These are phyloP conservation scores for Fusarium sp. DNA, from an alignment of 2,329 filamentous ascomycete species.

Conservation along the genomic window DNA sequence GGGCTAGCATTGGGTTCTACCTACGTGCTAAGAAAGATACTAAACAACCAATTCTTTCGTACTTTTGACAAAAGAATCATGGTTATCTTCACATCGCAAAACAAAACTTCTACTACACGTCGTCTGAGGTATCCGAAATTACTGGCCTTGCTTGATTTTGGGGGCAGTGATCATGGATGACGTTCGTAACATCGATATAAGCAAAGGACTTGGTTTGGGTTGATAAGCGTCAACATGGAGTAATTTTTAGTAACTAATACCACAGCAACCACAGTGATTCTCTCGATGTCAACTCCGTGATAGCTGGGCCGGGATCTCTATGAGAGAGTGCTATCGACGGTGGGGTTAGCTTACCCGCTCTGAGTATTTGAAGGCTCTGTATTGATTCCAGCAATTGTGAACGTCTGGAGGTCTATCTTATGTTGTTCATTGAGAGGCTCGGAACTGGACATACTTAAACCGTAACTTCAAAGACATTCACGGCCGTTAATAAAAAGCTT, in stretches of 20 bases:
- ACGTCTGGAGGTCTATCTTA: constrained; percentile 31
- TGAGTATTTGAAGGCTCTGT: constrained; percentile 16
- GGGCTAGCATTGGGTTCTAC: constrained; percentile 1
- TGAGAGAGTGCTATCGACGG: not conserved
- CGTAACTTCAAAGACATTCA: constrained; percentile 5
- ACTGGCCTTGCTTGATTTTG: not conserved
- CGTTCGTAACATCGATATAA: not conserved
- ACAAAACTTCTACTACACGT: not conserved
- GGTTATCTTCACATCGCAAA: not conserved
- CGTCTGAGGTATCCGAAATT: not conserved
- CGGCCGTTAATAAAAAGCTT: constrained; percentile 19
- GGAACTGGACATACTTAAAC: constrained; percentile 24
- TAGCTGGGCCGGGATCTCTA: too few species aligned
- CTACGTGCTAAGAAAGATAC: not conserved
- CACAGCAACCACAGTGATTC: not conserved
- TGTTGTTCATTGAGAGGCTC: constrained; percentile 19
- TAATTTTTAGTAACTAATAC: not conserved
- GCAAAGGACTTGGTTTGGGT: not conserved
- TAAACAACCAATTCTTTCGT: not conserved
- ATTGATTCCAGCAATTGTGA: constrained; percentile 24
- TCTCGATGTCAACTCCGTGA: too few species aligned
- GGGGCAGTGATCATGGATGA: not conserved
- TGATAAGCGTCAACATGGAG: not conserved
- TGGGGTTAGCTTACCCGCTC: constrained; percentile 16
- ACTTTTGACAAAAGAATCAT: constrained; percentile 3